Evolutionary conservation across 2,329 filamentous ascomycete species (phyloP), one percentile per base, ranked within the genome.

Genomic region (Colletotrichum nymphaeae): DNA sequence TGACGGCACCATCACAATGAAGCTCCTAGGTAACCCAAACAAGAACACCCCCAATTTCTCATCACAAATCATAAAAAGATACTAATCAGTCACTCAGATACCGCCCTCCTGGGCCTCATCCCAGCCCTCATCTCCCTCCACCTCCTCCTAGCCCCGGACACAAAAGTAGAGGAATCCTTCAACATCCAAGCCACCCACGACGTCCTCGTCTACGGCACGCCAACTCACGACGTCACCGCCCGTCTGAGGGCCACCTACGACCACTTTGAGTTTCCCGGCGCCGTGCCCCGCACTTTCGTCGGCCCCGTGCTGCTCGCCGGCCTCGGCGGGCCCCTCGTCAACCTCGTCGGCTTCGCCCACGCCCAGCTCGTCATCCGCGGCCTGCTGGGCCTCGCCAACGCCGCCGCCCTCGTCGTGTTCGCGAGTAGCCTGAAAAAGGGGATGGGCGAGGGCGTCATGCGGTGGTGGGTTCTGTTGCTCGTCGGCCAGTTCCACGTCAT

Each of bases 81-180:
- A 0, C 24, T 22, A 11, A 69, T 74, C 74, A 57, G 75, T 65
- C 58, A 12, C 55, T n/a, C 80, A 88, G 88, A 90, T 77, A 76
- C 81, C 32, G 71, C 87, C 19, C 79, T 92, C 53, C 81, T 84
- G 66, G 79, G 91, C 75, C 83, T 92, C 63, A 86, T 95, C 71
- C 93, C 94, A 1, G 81, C 87, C 2, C 80, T 92, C 42, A 87
- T 94, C 77, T 81, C 93, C 72, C 68, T 93, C 67, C 94, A 98
- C 82, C 90, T 97, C 68, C 79, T 91, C 74, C 81, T 91, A 28
- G 91, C 95, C 12, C 97, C 97, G 1, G 96, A 97, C 85, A 98
- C 95, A 70, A 99, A 99, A 83, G 97, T 99, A 73, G 97, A 99
- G 83, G 97, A 99, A 83, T 98, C 96, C 0, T 98, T 99, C 89